Conservation (phyloP, 306 rosid species). For the Cucumis hystrix region DNA sequence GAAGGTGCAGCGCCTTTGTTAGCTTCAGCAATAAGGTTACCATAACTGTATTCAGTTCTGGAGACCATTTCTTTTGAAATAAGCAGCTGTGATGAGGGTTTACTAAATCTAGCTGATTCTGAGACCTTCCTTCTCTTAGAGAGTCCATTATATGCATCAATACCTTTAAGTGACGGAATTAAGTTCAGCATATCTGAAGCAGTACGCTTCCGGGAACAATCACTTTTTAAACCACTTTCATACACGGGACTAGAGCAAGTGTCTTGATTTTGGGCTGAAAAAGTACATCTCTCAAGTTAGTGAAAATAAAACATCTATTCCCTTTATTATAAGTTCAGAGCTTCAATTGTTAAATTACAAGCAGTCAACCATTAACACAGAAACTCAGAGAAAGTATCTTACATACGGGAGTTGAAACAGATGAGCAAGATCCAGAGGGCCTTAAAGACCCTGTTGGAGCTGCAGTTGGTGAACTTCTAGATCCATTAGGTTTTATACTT, state of each 20-base stretch:
- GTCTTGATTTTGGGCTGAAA: slow-evolving; percentile 68
- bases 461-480: slow-evolving; percentile 28
- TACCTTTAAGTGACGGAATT: slow-evolving; percentile 75
- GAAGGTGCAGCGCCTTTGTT: slow-evolving; percentile 84
- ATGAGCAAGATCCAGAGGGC: slow-evolving; percentile 46
- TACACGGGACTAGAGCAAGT: slow-evolving; percentile 26
- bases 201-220: slow-evolving; percentile 59
- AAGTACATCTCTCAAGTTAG: slow-evolving; percentile 18
- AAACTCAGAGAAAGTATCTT: slow-evolving; percentile 41
- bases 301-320: neutral
- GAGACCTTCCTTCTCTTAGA: slow-evolving; percentile 56
- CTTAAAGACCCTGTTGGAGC: slow-evolving; percentile 38
- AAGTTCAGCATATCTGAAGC: slow-evolving; percentile 59
- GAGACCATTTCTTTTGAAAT: slow-evolving; percentile 36
- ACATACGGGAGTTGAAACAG: slow-evolving; percentile 68
- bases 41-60: slow-evolving; percentile 52
- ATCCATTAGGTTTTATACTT: slow-evolving; percentile 44
- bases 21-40: slow-evolving; percentile 69
- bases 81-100: slow-evolving; percentile 32
- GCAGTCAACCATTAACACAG: slow-evolving; percentile 9
- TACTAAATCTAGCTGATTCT: slow-evolving; percentile 28
- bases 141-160: slow-evolving; percentile 28
- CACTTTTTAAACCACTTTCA: slow-evolving; percentile 41
- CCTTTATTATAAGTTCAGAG: neutral
- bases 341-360: neutral